Evolutionary conservation across 2,329 filamentous ascomycete genomes (phyloP), one percentile per base, ranked within the genome.

Genomic region (Raffaelea arxii): DNA sequence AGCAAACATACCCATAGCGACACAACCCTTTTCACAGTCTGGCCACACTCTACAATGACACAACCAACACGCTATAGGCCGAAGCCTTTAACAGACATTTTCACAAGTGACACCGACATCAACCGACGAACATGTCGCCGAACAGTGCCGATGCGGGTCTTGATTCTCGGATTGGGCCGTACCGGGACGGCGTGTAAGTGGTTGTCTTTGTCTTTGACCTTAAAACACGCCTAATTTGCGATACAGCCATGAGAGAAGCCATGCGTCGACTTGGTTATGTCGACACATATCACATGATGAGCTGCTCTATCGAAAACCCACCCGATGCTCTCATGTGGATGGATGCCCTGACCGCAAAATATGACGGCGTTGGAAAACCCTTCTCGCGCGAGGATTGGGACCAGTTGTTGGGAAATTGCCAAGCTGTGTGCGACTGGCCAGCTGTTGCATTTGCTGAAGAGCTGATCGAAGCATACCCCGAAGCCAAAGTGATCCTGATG

Each of bases 201-300:
- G 27, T 16, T 9, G 27, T 9, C 27, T 9, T 9, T 32, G 27
- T 16, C 27, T 16, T 32, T 9, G 10, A 32, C 16, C 27, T 32
- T 32, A 16, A 9, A 32, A 16, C 16, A 16, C 16, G 5, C 12
- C n/a, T 18, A 22, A 16, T 16, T 32, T 10, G 16, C 27, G 16
- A 5, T 11, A 40, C 47, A 80, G 77, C 80, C 38, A 75, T 85
- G 58, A 73, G 80, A 51, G 75, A 73, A 38, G 82, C 82, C 19
- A 72, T 86, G 59, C 74, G 80, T 58, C 69, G 77, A 55, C 70
- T 86, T 36, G 82, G 82, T 51, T 84, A 80, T 60, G 67, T 75
- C 55, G 78, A 83, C 61, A 81, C 77, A 50, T 85, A 86, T 70
- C 82, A 86, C 68, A 84, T 84, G 80, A 81, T 83, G 77, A 80